Evolutionary conservation across 1,284 basidiomycete genomes (phyloP).

Genomic region (Trichosporon sp.): DNA sequence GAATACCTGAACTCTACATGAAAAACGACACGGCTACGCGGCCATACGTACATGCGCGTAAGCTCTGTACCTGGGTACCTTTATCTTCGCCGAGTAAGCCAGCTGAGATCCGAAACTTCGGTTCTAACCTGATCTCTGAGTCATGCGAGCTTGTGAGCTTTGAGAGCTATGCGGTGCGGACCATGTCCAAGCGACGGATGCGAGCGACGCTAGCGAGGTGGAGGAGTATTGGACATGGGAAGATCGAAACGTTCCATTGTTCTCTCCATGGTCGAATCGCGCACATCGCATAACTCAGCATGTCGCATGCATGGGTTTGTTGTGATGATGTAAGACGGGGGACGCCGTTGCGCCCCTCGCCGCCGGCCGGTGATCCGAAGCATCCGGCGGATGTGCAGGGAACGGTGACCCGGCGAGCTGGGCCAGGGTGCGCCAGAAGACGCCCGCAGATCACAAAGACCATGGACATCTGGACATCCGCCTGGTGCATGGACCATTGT

Average conservation of each 20-base stretch:
- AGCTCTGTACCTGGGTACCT: slow-evolving; percentile 12
- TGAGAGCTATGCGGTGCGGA: background rate
- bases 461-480: background rate
- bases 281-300: too few relatives aligned
- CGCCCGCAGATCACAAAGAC: background rate
- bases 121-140: background rate
- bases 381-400: background rate
- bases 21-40: slow-evolving; percentile 10
- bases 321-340: slow-evolving; percentile 5
- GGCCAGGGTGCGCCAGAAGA: background rate
- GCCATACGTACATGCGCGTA: slow-evolving; percentile 11
- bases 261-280: background rate
- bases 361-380: background rate
- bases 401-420: slow-evolving; percentile 6
- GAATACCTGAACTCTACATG: background rate
- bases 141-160: background rate
- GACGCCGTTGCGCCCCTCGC: background rate
- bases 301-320: background rate
- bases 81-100: background rate
- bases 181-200: background rate
- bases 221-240: too few relatives aligned
- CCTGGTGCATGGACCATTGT: background rate
- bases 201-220: background rate
- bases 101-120: slow-evolving; percentile 10
- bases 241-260: background rate